These are phyloP conservation scores for Cairneyella variabilis DNA, from an alignment of 495 filamentous ascomycete genomes.

Conservation along the genomic window DNA sequence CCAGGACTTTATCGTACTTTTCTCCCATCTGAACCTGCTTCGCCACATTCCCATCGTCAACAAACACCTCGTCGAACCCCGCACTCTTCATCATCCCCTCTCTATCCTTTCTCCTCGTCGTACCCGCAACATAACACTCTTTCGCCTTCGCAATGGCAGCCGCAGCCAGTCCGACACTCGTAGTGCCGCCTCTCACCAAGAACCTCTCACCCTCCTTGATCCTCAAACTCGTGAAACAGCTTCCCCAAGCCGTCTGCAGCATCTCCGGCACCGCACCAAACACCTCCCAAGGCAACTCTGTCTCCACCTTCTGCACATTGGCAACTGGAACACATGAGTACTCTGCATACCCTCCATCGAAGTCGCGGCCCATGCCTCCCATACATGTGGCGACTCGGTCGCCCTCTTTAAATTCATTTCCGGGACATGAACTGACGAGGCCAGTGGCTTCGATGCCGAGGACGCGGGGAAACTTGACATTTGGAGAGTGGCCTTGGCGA, in stretches of 20 bases:
- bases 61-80: slow-evolving; percentile 37
- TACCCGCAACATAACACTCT: slow-evolving; percentile 36
- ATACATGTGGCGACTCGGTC: slow-evolving; percentile 45
- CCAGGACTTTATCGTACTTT: slow-evolving; percentile 44
- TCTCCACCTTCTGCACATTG: slow-evolving; percentile 40
- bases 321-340: slow-evolving; percentile 42
- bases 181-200: slow-evolving; percentile 49
- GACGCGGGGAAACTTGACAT: slow-evolving; percentile 42
- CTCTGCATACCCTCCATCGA: slow-evolving; percentile 55
- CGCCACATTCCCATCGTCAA: slow-evolving; percentile 22
- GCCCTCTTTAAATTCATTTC: slow-evolving; percentile 36
- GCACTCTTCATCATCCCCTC: slow-evolving; percentile 34
- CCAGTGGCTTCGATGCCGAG: slow-evolving; percentile 52
- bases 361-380: slow-evolving; percentile 48
- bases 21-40: slow-evolving; percentile 23
- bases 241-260: slow-evolving; percentile 52
- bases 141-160: slow-evolving; percentile 42
- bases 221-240: slow-evolving; percentile 34
- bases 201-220: slow-evolving; percentile 40
- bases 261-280: slow-evolving; percentile 52
- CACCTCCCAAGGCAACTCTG: slow-evolving; percentile 36
- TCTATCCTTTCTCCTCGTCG: slow-evolving; percentile 35
- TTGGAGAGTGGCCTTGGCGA: slow-evolving; percentile 45
- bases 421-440: slow-evolving; percentile 37
- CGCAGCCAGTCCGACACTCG: slow-evolving; percentile 40